phyloP scores from a whole-genome alignment of 1,139 yeast genomes.

The Candida sanyaensis region DNA sequence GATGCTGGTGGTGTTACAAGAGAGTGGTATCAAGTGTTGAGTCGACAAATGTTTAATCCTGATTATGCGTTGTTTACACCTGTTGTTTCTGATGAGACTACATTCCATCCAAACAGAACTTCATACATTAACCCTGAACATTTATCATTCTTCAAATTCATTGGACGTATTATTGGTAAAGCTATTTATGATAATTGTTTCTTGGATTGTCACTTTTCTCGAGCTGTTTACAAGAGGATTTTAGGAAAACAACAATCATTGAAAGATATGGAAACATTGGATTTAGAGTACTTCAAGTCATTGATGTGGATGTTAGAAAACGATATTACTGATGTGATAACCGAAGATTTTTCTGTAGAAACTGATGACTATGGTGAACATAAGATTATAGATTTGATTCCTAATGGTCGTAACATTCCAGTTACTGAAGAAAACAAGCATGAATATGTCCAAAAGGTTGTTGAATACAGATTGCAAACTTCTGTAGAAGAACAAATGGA shows the following conservation, averaged over 20 bases:
- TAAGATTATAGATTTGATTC: conserved; percentile 74
- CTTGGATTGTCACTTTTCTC: conserved; percentile 91
- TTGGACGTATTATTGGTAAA: conserved; percentile 92
- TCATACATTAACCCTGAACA: conserved; percentile 95
- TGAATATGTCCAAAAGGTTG: conserved; percentile 83
- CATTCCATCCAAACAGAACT: conserved; percentile 94
- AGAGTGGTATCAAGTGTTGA: conserved; percentile 95
- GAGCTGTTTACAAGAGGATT: conserved; percentile 90
- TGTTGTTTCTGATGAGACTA: conserved; percentile 87
- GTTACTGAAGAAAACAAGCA: conserved; percentile 94
- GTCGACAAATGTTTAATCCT: conserved; percentile 95
- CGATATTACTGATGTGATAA: conserved; percentile 93
- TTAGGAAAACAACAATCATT: conserved; percentile 80
- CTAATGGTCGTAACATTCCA: conserved; percentile 78
- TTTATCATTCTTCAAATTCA: conserved; percentile 87
- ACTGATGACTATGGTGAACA: conserved; percentile 94
- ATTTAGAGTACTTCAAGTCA: conserved; percentile 89
- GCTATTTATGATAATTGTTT: conserved; percentile 88
- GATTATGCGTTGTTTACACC: conserved; percentile 93
- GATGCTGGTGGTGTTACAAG: conserved; percentile 99
- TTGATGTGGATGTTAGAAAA: conserved; percentile 96
- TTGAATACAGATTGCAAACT: conserved; percentile 80
- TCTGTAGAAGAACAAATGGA: conserved; percentile 90
- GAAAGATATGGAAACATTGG: conserved; percentile 94
- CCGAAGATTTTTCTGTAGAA: conserved; percentile 94